Percentiles rank a stretch among this genome's conserved stretches.
phyloP scores from a whole-genome alignment of 805 yeast genomes.

The Wickerhamia fluorescens region DNA sequence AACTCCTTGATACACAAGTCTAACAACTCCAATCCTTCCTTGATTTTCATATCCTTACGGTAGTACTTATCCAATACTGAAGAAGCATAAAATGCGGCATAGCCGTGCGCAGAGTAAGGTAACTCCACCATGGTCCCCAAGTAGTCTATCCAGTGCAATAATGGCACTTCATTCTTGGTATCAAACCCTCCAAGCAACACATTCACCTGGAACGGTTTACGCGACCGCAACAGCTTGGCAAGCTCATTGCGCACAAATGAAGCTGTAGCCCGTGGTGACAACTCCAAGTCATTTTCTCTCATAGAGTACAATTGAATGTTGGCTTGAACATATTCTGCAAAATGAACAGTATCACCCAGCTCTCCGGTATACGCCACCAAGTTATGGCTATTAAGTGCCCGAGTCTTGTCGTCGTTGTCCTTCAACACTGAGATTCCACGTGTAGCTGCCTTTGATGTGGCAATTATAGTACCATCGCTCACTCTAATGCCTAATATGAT shows the following conservation, averaged over 20 bases:
- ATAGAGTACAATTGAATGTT: slow-evolving; percentile 82
- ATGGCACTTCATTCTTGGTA: slow-evolving; percentile 48
- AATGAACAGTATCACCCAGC: slow-evolving; percentile 92
- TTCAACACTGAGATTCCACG: slow-evolving; percentile 83
- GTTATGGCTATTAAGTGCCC: slow-evolving; percentile 65
- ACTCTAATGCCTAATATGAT: slow-evolving; percentile 81
- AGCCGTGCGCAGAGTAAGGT: slow-evolving; percentile 98
- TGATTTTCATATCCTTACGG: slow-evolving; percentile 62
- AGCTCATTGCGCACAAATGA: slow-evolving; percentile 82
- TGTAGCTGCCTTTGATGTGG: slow-evolving; percentile 92
- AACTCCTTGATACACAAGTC: slow-evolving; percentile 72
- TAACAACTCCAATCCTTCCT: slow-evolving; percentile 73
- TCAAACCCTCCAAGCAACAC: slow-evolving; percentile 85
- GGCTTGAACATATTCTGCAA: slow-evolving; percentile 91
- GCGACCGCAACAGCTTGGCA: slow-evolving; percentile 81
- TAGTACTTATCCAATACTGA: slow-evolving; percentile 89
- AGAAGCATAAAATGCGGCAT: slow-evolving; percentile 92
- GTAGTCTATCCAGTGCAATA: slow-evolving; percentile 85
- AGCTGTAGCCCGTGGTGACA: slow-evolving; percentile 81
- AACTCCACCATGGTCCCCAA: slow-evolving; percentile 84
- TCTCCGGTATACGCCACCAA: slow-evolving; percentile 91
- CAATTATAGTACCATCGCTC: slow-evolving; percentile 73
- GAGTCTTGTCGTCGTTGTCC: slow-evolving; percentile 73
- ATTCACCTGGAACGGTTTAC: slow-evolving; percentile 90
- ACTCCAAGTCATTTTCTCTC: slow-evolving; percentile 70